phyloP scores from a whole-genome alignment of 352 stramenopile genomes.

The Phytophthora ohioensis region DNA sequence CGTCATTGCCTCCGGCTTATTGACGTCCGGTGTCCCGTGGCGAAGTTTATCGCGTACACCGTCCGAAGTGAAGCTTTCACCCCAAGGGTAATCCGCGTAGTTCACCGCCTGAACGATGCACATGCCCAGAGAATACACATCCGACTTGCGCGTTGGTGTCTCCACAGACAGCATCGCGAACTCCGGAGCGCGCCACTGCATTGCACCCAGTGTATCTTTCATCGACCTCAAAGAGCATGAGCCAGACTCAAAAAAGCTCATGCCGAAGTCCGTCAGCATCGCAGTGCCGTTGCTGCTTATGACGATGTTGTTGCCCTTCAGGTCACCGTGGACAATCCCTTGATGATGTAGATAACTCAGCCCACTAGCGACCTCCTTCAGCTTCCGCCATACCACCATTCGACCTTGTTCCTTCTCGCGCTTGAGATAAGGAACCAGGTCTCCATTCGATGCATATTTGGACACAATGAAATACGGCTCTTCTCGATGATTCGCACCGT shows the following conservation, averaged over 20 bases:
- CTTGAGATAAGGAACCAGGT: conserved; percentile 23
- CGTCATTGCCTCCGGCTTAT: neutral
- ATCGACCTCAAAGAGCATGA: conserved; percentile 24
- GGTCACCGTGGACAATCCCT: conserved; percentile 39
- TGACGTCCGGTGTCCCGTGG: neutral
- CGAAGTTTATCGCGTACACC: neutral
- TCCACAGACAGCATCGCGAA: neutral
- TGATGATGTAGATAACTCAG: conserved; percentile 26
- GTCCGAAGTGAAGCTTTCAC: neutral
- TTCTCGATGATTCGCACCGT: conserved; percentile 26
- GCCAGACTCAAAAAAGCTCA: too few relatives aligned
- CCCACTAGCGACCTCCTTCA: conserved; percentile 24
- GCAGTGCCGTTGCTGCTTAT: conserved; percentile 34
- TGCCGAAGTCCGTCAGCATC: conserved; percentile 50
- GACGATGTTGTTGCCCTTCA: conserved; percentile 37
- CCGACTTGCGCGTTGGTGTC: neutral
- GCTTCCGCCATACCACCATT: conserved; percentile 14
- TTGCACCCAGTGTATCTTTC: conserved; percentile 1
- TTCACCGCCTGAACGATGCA: neutral
- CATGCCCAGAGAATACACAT: neutral
- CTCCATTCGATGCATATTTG: conserved; percentile 24
- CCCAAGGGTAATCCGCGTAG: neutral
- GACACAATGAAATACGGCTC: conserved; percentile 32
- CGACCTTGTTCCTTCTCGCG: conserved; percentile 6
- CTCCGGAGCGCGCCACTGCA: neutral